phyloP scores from a whole-genome alignment of 495 filamentous ascomycete genomes.

The Podospora fimiseda region DNA sequence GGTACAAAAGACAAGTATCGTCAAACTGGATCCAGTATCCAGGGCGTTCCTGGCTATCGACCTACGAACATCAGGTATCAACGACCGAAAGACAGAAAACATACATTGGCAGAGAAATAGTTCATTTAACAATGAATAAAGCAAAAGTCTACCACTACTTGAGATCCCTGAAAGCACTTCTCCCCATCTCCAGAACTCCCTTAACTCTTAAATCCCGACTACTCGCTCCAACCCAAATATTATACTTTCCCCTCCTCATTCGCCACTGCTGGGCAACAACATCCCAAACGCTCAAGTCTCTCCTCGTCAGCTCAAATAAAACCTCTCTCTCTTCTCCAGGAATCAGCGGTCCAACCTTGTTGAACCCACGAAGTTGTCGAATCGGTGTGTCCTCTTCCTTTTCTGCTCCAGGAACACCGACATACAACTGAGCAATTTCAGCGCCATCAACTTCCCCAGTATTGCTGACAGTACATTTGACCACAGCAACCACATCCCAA shows the following conservation, averaged over 20 bases:
- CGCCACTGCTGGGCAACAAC: slow-evolving; percentile 77
- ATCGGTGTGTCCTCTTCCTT: slow-evolving; percentile 45
- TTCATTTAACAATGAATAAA: too few relatives aligned
- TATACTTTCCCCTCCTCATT: slow-evolving; percentile 44
- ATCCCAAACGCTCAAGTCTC: slow-evolving; percentile 75
- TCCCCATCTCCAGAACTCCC: slow-evolving; percentile 12
- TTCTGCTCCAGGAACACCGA: slow-evolving; percentile 29
- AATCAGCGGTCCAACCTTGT: slow-evolving; percentile 40
- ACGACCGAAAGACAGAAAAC: too few relatives aligned
- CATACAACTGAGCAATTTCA: slow-evolving; percentile 66
- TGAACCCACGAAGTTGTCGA: slow-evolving; percentile 53
- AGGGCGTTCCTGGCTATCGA: too few relatives aligned
- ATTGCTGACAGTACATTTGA: slow-evolving; percentile 60
- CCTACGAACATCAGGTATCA: too few relatives aligned
- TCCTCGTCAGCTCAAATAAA: slow-evolving; percentile 43
- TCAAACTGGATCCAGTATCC: too few relatives aligned
- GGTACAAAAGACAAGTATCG: too few relatives aligned
- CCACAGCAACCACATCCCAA: slow-evolving; percentile 52
- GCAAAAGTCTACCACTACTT: too few relatives aligned
- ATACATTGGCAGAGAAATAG: too few relatives aligned
- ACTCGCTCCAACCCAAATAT: slow-evolving; percentile 41
- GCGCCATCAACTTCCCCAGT: slow-evolving; percentile 61
- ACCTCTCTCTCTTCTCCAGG: slow-evolving; percentile 36
- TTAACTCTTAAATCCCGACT: slow-evolving; percentile 41
- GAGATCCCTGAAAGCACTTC: too few relatives aligned